A percentile compares a stretch with the other conserved stretches of the same genome.
phyloP scores from a whole-genome alignment of 305 asterid genomes.

The Fraxinus baroniana region DNA sequence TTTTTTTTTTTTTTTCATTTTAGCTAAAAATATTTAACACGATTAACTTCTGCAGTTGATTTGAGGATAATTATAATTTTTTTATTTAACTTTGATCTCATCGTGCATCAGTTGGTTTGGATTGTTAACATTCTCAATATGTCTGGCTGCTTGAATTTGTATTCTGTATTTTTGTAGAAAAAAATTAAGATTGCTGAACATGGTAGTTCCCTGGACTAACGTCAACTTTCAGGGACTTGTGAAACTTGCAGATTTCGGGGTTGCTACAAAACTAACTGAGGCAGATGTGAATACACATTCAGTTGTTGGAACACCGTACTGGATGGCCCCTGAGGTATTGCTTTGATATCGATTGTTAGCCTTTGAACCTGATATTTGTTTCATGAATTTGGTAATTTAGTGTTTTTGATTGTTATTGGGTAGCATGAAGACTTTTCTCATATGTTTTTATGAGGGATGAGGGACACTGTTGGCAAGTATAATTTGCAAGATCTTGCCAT shows the following conservation, averaged over 20 bases:
- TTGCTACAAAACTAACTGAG: constrained; percentile 91
- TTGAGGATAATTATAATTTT: not conserved
- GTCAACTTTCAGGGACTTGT: constrained; percentile 90
- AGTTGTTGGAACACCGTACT: constrained; percentile 98
- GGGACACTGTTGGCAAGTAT: constrained; percentile 4
- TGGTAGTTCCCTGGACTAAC: constrained; percentile 35
- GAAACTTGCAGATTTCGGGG: constrained; percentile 99
- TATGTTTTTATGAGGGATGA: not conserved
- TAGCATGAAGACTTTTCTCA: constrained; percentile 4
- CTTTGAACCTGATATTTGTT: constrained; percentile 16
- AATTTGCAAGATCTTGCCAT: not conserved
- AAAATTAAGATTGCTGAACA: constrained; percentile 13
- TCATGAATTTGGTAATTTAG: constrained; percentile 19
- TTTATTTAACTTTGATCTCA: not conserved
- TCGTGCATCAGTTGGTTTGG: not conserved
- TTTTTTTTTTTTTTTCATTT: not conserved
- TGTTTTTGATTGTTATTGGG: constrained; percentile 5
- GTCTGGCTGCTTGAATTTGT: not conserved
- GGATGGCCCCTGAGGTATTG: constrained; percentile 99
- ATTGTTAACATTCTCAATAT: not conserved
- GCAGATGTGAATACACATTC: constrained; percentile 93
- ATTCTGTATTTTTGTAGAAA: not conserved
- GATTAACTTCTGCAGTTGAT: not conserved
- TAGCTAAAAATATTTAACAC: not conserved
- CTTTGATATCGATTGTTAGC: constrained; percentile 12